phyloP scores from a whole-genome alignment of 176 grass and related monocot genomes.

The Aegilops bicornis region DNA sequence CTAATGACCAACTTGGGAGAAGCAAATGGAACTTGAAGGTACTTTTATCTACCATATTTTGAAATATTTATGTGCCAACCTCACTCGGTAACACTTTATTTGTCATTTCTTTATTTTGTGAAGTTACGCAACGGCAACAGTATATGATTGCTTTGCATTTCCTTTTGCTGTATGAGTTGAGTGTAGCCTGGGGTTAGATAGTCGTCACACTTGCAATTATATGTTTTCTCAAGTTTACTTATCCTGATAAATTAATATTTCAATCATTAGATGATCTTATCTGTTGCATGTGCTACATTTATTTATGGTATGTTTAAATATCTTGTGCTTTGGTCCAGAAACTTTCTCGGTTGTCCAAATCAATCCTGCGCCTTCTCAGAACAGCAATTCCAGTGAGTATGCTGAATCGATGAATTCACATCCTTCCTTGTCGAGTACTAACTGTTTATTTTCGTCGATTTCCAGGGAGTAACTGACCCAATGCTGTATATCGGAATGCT shows the following conservation, averaged over 20 bases:
- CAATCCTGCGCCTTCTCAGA: conserved; percentile 73
- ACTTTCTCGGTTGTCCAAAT: conserved; percentile 82
- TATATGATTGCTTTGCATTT: background rate
- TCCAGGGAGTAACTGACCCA: conserved; percentile 95
- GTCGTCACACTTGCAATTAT: conserved; percentile 13
- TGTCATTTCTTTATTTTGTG: conserved; percentile 3
- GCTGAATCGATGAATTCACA: background rate
- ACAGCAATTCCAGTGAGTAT: conserved; percentile 77
- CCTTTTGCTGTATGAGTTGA: conserved; percentile 9
- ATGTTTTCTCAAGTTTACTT: conserved; percentile 16
- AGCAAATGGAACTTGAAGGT: conserved; percentile 98
- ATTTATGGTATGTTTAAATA: conserved; percentile 9
- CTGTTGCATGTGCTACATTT: conserved; percentile 4
- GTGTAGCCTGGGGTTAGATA: background rate
- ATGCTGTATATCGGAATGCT: conserved; percentile 99
- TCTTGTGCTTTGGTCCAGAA: conserved; percentile 53
- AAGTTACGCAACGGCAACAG: background rate
- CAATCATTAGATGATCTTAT: conserved; percentile 13
- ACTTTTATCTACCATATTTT: conserved; percentile 24
- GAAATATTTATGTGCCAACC: conserved; percentile 1
- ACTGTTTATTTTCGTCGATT: conserved; percentile 21
- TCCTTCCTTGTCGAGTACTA: conserved; percentile 15
- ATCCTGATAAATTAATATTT: conserved; percentile 3
- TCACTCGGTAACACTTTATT: background rate
- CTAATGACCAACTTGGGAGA: conserved; percentile 74